phyloP scores from a whole-genome alignment of 371 early-diverging fungal genomes.

The Mucor mucedo region DNA sequence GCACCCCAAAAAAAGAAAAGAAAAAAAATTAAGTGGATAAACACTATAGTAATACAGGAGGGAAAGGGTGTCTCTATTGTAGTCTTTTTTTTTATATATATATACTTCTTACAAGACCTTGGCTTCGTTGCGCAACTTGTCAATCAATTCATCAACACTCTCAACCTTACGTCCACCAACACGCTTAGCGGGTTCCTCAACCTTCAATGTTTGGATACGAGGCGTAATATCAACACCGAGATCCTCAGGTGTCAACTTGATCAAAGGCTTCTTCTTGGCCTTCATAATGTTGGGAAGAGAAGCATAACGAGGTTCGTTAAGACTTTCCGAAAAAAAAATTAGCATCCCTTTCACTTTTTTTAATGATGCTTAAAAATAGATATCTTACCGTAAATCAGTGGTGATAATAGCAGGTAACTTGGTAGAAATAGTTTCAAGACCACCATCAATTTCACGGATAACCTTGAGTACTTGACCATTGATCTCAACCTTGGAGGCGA shows the following conservation, averaged over 20 bases:
- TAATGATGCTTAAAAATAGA: not conserved
- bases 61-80: too few species aligned
- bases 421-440: constrained; percentile 90
- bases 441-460: constrained; percentile 97
- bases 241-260: constrained; percentile 79
- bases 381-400: constrained; percentile 89
- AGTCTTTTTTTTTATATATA: too few species aligned
- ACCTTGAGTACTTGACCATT: constrained; percentile 75
- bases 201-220: constrained; percentile 84
- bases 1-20: too few species aligned
- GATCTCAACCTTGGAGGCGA: constrained; percentile 95
- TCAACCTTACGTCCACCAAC: constrained; percentile 93
- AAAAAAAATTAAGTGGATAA: too few species aligned
- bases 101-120: constrained; percentile 47
- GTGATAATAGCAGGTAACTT: constrained; percentile 92
- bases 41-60: too few species aligned
- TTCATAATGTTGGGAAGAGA: constrained; percentile 97
- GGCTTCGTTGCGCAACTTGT: constrained; percentile 82
- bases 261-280: constrained; percentile 98
- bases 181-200: constrained; percentile 94
- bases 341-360: constrained; percentile 3
- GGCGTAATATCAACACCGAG: constrained; percentile 87
- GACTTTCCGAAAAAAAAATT: constrained; percentile 49
- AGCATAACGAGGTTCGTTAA: constrained; percentile 96
- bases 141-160: constrained; percentile 91